These are phyloP conservation scores for Calocera viscosa DNA, from an alignment of 768 basidiomycete species.

Conservation along the genomic window DNA sequence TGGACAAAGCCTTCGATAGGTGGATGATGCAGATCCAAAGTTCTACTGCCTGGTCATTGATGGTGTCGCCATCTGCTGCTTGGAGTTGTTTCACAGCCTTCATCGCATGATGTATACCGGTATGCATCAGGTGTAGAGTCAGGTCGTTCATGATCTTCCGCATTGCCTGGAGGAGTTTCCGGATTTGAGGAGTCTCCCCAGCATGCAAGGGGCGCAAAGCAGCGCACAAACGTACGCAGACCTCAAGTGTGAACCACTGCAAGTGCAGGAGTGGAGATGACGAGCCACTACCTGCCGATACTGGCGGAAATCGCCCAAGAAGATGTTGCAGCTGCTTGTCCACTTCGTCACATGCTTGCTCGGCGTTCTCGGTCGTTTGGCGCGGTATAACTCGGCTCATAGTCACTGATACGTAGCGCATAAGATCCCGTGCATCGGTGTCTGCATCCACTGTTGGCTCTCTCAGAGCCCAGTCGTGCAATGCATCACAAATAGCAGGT, in stretches of 20 bases:
- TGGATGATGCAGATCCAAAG: conserved; percentile 67
- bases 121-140: conserved; percentile 39
- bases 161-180: conserved; percentile 1
- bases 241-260: conserved; percentile 56
- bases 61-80: conserved; percentile 29
- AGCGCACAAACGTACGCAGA: conserved; percentile 33
- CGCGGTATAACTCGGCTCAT: conserved; percentile 13
- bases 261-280: conserved; percentile 25
- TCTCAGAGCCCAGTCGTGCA: conserved; percentile 36
- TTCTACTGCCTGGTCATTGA: conserved; percentile 41
- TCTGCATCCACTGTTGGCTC: conserved; percentile 11
- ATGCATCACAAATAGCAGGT: conserved; percentile 32
- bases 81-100: conserved; percentile 29
- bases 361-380: neutral
- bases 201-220: neutral
- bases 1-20: conserved; percentile 30
- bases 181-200: neutral
- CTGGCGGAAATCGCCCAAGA: conserved; percentile 23
- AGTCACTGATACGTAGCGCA: conserved; percentile 17
- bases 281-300: conserved; percentile 21
- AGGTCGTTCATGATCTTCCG: conserved; percentile 27
- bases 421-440: neutral
- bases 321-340: neutral
- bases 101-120: conserved; percentile 41
- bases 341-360: neutral